A percentile compares a stretch with the other conserved stretches of the same genome.
phyloP scores from a whole-genome alignment of 495 filamentous ascomycete genomes.

The Penicillium maclennaniae region DNA sequence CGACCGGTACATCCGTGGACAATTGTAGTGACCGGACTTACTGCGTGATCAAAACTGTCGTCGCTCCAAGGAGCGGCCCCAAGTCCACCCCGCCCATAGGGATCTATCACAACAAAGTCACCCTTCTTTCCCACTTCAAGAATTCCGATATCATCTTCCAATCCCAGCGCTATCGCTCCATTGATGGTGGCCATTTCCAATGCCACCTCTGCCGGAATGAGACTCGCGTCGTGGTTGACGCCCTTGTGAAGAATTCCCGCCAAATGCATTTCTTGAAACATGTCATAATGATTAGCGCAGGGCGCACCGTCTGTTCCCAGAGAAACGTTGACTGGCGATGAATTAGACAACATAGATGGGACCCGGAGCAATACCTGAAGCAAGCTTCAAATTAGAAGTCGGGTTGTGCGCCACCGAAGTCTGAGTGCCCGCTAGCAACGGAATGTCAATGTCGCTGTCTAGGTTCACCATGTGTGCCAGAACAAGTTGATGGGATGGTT shows the following conservation, averaged over 20 bases:
- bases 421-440: constrained; percentile 24
- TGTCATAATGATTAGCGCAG: constrained; percentile 39
- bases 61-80: constrained; percentile 17
- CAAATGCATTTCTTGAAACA: constrained; percentile 41
- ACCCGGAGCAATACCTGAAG: constrained; percentile 37
- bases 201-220: constrained; percentile 33
- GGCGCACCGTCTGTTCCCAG: constrained; percentile 41
- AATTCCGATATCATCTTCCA: constrained; percentile 37
- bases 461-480: constrained; percentile 37
- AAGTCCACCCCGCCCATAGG: constrained; percentile 23
- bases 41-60: neutral
- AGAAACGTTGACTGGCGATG: constrained; percentile 26
- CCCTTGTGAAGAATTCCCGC: constrained; percentile 41
- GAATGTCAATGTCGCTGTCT: constrained; percentile 29
- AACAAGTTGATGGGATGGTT: constrained; percentile 10
- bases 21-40: constrained; percentile 33
- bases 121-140: constrained; percentile 43
- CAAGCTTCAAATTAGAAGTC: constrained; percentile 38
- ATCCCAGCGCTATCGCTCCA: constrained; percentile 35
- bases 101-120: constrained; percentile 31
- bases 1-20: constrained; percentile 37
- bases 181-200: constrained; percentile 42
- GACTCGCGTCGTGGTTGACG: constrained; percentile 28
- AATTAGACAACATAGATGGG: constrained; percentile 25
- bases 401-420: constrained; percentile 40